Evolutionary conservation across 108 stramenopile species (phyloP).

Genomic region (Conticribra guillardii): DNA sequence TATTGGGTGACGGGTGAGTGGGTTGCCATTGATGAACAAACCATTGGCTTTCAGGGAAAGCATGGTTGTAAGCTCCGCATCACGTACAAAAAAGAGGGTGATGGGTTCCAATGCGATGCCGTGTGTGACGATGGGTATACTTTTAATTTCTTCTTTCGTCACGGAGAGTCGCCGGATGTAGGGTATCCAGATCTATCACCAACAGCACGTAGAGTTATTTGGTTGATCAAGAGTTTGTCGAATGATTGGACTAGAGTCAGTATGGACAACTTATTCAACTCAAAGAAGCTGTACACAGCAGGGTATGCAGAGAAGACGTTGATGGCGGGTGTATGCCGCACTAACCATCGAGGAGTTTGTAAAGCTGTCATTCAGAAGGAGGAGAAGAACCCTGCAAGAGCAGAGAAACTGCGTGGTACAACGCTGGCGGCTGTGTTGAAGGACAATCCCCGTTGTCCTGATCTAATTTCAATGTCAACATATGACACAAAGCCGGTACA

Average conservation of each 20-base stretch:
- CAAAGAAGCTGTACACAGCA: conserved; percentile 53
- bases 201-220: conserved; percentile 66
- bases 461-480: conserved; percentile 23
- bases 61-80: conserved; percentile 19
- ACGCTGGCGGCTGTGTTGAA: conserved; percentile 21
- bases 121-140: conserved; percentile 43
- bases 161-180: conserved; percentile 40
- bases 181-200: conserved; percentile 56
- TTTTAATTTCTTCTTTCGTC: conserved; percentile 27
- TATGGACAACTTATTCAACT: conserved; percentile 67
- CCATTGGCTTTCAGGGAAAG: conserved; percentile 23
- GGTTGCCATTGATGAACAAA: conserved; percentile 19
- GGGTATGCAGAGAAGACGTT: conserved; percentile 56
- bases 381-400: conserved; percentile 8
- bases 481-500: conserved; percentile 53
- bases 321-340: conserved; percentile 7
- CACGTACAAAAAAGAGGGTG: conserved; percentile 43
- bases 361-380: conserved; percentile 1
- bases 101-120: conserved; percentile 42
- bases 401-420: conserved; percentile 5
- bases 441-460: conserved; percentile 3
- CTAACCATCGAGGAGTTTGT: conserved; percentile 13
- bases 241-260: conserved; percentile 29
- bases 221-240: conserved; percentile 37
- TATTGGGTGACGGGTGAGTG: conserved; percentile 2